Evolutionary conservation across 805 yeast species (phyloP).

Genomic region (Debaryomyces tyrocola): DNA sequence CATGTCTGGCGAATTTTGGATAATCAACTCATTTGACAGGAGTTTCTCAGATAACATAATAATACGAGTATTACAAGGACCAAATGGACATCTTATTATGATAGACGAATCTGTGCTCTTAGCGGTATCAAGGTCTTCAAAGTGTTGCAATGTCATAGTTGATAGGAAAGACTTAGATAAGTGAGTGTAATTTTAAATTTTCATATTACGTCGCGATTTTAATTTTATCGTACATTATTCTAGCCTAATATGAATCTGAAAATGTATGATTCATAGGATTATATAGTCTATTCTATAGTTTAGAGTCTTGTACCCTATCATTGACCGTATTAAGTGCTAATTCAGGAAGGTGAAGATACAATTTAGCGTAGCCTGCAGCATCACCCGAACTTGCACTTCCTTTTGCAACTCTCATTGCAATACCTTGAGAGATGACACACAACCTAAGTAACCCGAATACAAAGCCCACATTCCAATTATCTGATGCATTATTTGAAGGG

Average conservation of each 20-base stretch:
- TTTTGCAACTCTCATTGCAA: conserved; percentile 51
- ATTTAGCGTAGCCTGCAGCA: conserved; percentile 41
- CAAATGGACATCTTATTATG: conserved; percentile 20
- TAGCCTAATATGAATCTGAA: too few relatives aligned
- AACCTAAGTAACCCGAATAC: conserved; percentile 57
- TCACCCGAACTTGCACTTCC: conserved; percentile 57
- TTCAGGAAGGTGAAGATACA: conserved; percentile 32
- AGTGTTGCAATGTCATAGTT: not conserved
- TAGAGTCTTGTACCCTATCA: conserved; percentile 5
- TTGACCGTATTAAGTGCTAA: conserved; percentile 25
- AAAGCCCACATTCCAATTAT: conserved; percentile 51
- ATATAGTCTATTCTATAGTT: not conserved
- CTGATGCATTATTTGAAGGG: conserved; percentile 42
- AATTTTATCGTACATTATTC: too few relatives aligned
- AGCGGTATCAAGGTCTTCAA: not conserved
- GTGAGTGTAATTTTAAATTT: too few relatives aligned
- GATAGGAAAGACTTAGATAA: too few relatives aligned
- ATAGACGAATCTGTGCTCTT: not conserved
- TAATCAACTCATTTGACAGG: conserved; percentile 2
- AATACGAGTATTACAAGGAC: conserved; percentile 18
- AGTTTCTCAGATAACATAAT: conserved; percentile 6
- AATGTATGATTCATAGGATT: too few relatives aligned
- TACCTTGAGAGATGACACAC: conserved; percentile 61
- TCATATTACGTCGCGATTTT: too few relatives aligned
- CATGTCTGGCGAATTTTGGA: conserved; percentile 32